Base-by-base conservation (phyloP, 345 rosid genomes). In the Lagerstroemia speciosa region DNA sequence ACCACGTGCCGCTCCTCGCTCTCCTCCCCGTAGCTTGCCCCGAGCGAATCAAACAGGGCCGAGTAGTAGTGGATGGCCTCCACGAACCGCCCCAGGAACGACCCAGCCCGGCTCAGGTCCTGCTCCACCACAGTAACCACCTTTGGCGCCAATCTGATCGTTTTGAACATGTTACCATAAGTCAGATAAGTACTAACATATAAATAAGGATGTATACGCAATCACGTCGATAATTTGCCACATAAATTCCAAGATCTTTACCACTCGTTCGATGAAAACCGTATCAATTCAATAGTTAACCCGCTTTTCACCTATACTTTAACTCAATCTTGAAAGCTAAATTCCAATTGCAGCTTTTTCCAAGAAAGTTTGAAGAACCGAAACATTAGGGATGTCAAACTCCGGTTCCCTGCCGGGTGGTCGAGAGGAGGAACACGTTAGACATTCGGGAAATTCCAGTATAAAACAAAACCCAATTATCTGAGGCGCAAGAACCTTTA, bases 11-110 rank as follows among this genome's bases (percentile, higher is more conserved):
- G 81, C 84, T 94, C 97, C 78, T 94, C 98, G 70, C 98, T 91
- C 83, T 94, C 99, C 73, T 94, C 99, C 0, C 96, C 96, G 34
- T 89, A 88, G 81, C 98, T 89, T 1, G 99, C 97, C 26, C 99
- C 99, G 0, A 94, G 75, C 0, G 99, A 94, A 61, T 94, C 99
- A 31, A 94, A 94, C 61, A 94, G 70, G 0, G 99, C 99, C 1
- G 99, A 94, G 79, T 94, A 94, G 81, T 94, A 94, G 79, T 94
- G 99, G 70, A 94, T 89, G 4, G 99, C 99, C 74, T 94, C 99
- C 73, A 94, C 99, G 46, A 94, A 94, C 73, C 97, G 81, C 11
- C 97, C 99, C 62, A 94, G 72, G 82, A 94, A 94, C 2, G 98
- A 84, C 14, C 99, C 99, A 0, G 89, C 94, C 5, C 86, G 96